phyloP scores from a whole-genome alignment of 208 protist genomes.

The Leishmania braziliensis region DNA sequence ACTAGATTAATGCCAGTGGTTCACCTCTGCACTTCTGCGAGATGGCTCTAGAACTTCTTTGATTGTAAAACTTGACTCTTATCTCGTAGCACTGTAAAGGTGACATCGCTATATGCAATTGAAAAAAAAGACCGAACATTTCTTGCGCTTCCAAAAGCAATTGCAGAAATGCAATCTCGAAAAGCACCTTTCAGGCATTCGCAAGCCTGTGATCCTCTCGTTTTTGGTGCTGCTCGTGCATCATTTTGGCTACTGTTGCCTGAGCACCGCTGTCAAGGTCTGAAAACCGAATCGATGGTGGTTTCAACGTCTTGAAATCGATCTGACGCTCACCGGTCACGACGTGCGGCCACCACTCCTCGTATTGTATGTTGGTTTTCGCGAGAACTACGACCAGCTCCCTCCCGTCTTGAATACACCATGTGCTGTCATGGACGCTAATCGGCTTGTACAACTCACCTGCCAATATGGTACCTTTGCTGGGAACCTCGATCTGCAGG shows the following conservation, averaged over 20 bases:
- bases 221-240: constrained; percentile 78
- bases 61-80: background rate
- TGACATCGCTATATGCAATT: background rate
- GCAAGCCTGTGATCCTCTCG: background rate
- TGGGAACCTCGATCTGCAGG: constrained; percentile 54
- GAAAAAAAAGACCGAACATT: background rate
- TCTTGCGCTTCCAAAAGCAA: background rate
- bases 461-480: constrained; percentile 48
- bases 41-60: background rate
- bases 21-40: background rate
- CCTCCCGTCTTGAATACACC: constrained; percentile 78
- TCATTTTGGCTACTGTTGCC: constrained; percentile 90
- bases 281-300: constrained; percentile 70
- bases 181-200: constrained; percentile 1
- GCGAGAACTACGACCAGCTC: constrained; percentile 66
- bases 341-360: constrained; percentile 91
- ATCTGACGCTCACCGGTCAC: constrained; percentile 72
- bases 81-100: background rate
- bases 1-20: background rate
- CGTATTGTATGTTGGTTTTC: constrained; percentile 84
- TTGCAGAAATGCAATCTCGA: background rate
- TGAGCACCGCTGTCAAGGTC: constrained; percentile 84
- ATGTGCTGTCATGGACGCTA: constrained; percentile 82
- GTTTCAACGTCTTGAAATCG: constrained; percentile 89
- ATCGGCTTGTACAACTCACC: constrained; percentile 80